Evolutionary conservation across 2,329 filamentous ascomycete genomes (phyloP).

Genomic region (Dryadomyces quercus-mongolicae): DNA sequence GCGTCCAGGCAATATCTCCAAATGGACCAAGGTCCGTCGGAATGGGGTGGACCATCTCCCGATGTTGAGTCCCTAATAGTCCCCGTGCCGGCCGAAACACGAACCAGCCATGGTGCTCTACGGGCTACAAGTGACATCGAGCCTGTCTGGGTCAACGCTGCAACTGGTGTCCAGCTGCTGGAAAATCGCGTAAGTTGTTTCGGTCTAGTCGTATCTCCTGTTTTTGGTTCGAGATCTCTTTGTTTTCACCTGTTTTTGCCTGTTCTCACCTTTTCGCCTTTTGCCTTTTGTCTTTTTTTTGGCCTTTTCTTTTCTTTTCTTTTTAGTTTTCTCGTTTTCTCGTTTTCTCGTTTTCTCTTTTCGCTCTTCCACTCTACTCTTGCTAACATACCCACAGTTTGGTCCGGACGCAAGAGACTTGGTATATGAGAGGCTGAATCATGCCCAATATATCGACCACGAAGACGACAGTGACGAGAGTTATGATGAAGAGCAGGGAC

Average conservation of each 20-base stretch:
- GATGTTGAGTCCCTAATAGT: too few relatives aligned
- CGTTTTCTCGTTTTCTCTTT: not conserved
- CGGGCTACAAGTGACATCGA: slow-evolving; percentile 6
- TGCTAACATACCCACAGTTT: not conserved
- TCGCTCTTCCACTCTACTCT: not conserved
- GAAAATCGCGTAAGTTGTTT: slow-evolving; percentile 15
- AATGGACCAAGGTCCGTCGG: too few relatives aligned
- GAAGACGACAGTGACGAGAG: not conserved
- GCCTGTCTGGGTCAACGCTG: slow-evolving; percentile 15
- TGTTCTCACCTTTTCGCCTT: too few relatives aligned
- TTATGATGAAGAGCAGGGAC: not conserved
- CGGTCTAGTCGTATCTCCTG: not conserved
- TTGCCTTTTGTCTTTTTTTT: too few relatives aligned
- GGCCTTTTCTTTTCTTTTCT: not conserved
- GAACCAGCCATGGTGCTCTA: not conserved
- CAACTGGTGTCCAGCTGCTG: slow-evolving; percentile 16
- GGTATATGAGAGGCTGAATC: not conserved
- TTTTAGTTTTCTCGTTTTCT: not conserved
- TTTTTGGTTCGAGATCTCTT: too few relatives aligned
- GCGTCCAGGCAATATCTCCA: too few relatives aligned
- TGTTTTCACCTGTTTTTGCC: too few relatives aligned
- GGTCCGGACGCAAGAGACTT: not conserved
- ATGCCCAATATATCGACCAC: not conserved
- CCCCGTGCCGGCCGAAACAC: too few relatives aligned
- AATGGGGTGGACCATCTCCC: too few relatives aligned